Evolutionary conservation across 805 yeast genomes (phyloP), one percentile per base, ranked within the genome.

Genomic region (Ogataea ramenticola): DNA sequence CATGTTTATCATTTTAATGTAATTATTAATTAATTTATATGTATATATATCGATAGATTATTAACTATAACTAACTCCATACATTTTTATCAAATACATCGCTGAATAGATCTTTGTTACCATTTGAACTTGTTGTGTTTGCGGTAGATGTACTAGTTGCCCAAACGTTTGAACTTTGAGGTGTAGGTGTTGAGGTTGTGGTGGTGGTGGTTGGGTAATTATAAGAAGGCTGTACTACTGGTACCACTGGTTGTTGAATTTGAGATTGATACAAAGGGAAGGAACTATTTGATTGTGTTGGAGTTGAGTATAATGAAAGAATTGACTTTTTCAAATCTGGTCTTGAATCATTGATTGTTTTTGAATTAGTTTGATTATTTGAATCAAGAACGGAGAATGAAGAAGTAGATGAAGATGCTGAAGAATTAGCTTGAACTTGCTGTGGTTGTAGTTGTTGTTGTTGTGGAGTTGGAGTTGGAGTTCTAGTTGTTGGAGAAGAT

Each of bases 251-350:
- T 29, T n/a, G 35, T 4, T 17, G 21, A n/a, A 20, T 41, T 19
- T 15, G 22, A 26, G 33, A 41, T 33, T 31, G 41, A 24, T 8
- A 30, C 33, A 29, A 34, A 41, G 20, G 39, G 14, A 41, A 37
- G 17, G 35, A 38, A 15, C 20, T 4, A 11, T 34, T 14, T 12
- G 46, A 38, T 27, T 37, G 21, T 24, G 53, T 47, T 43, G 58
- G 61, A 17, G 68, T 75, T 1, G 95, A 78, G 61, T 93, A 93
- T 43, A 93, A 72, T 21, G 97, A 88, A 46, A 93, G 66, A 47
- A 93, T 93, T 1, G 96, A 87, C 65, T 87, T 87, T 59, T 93
- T 93, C 62, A 93, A 72, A 57, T 91, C 97, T 3, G 93, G 91
- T 56, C 96, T 74, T 30, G 72, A 41, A 43, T 51, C 51, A 38